Evolutionary conservation across 495 filamentous ascomycete genomes (phyloP).

Genomic region (Penicillium atrosanguineum): DNA sequence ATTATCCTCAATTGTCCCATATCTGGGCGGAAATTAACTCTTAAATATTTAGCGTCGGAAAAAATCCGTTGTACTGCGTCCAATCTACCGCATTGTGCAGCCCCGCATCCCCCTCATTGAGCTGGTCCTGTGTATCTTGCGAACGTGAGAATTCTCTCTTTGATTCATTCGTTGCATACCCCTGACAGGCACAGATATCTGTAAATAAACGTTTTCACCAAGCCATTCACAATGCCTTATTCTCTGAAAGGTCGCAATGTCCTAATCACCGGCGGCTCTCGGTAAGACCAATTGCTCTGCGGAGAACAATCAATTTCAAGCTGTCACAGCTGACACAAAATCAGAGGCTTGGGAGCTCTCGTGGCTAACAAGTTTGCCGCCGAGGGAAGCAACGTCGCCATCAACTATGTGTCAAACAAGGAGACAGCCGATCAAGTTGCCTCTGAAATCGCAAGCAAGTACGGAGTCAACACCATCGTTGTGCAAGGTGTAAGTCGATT

Average conservation of each 20-base stretch:
- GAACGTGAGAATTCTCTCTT: not conserved
- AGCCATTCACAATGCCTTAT: constrained; percentile 53
- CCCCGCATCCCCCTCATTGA: constrained; percentile 10
- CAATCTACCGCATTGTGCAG: not conserved
- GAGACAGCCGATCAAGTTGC: constrained; percentile 55
- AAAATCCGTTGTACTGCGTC: constrained; percentile 1
- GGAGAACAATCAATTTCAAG: not conserved
- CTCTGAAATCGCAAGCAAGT: constrained; percentile 46
- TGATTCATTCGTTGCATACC: not conserved
- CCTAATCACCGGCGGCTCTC: constrained; percentile 67
- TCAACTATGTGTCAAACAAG: constrained; percentile 63
- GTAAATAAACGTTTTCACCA: not conserved
- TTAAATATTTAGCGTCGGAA: constrained; percentile 6
- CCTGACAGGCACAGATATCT: not conserved
- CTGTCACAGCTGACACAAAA: not conserved
- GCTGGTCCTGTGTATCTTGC: not conserved
- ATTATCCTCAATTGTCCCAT: not conserved
- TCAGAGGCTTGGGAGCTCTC: constrained; percentile 63
- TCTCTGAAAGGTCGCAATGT: constrained; percentile 60
- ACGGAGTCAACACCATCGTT: constrained; percentile 52
- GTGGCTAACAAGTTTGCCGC: constrained; percentile 63
- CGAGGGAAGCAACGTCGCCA: constrained; percentile 64
- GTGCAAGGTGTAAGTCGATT: constrained; percentile 56
- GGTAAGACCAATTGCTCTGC: constrained; percentile 36
- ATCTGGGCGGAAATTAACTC: not conserved